Conservation (phyloP, 2,329 filamentous ascomycete species). For the Aspergillus floridensis region DNA sequence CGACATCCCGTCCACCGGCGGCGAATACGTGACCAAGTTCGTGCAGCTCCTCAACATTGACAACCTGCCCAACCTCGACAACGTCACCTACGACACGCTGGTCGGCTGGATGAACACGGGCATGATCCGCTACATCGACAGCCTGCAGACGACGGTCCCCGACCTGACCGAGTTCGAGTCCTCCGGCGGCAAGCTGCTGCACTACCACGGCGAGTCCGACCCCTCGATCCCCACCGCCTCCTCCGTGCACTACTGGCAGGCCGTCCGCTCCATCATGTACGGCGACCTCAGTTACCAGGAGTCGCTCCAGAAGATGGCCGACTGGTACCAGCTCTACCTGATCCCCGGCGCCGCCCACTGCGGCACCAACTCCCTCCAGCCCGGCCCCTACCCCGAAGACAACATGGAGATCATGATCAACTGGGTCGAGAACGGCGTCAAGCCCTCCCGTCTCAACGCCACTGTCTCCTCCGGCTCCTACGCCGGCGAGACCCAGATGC, state of each 20-base stretch:
- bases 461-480: slow-evolving; percentile 35
- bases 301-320: slow-evolving; percentile 43
- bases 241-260: slow-evolving; percentile 56
- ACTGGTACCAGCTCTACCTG: slow-evolving; percentile 57
- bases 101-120: slow-evolving; percentile 54
- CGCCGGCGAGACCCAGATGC: slow-evolving; percentile 32
- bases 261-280: slow-evolving; percentile 54
- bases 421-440: slow-evolving; percentile 53
- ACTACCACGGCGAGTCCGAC: slow-evolving; percentile 60
- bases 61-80: slow-evolving; percentile 46
- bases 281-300: slow-evolving; percentile 39
- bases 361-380: slow-evolving; percentile 45
- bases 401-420: slow-evolving; percentile 50
- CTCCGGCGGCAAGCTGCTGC: slow-evolving; percentile 55
- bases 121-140: slow-evolving; percentile 50
- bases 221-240: slow-evolving; percentile 52
- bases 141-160: slow-evolving; percentile 53
- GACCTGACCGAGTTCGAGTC: slow-evolving; percentile 53
- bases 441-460: slow-evolving; percentile 46
- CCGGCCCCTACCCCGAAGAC: slow-evolving; percentile 46
- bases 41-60: slow-evolving; percentile 29
- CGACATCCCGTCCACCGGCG: slow-evolving; percentile 34
- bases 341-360: slow-evolving; percentile 57
- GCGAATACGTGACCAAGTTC: slow-evolving; percentile 38
- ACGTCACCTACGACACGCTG: slow-evolving; percentile 57